phyloP scores from a whole-genome alignment of 164 flowering plant genomes.

The Stephania cephalantha region DNA sequence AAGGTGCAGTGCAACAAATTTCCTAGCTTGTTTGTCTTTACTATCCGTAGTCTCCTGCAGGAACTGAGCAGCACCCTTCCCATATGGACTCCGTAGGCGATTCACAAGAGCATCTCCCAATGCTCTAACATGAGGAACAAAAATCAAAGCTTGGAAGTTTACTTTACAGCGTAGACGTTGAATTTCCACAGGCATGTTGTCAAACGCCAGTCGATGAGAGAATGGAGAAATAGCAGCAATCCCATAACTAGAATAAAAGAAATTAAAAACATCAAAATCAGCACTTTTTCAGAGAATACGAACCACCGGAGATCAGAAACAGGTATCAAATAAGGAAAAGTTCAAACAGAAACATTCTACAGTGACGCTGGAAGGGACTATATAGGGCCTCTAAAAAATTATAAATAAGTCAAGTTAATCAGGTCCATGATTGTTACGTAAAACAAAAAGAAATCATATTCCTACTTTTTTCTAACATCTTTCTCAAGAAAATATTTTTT shows the following conservation, averaged over 20 bases:
- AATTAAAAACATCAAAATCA: background rate
- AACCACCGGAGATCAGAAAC: background rate
- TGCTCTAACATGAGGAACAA: conserved; percentile 76
- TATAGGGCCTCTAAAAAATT: background rate
- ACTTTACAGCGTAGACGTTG: conserved; percentile 92
- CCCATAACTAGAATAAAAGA: conserved; percentile 52
- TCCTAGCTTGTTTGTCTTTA: conserved; percentile 29
- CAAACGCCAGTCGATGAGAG: conserved; percentile 94
- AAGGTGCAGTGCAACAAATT: conserved; percentile 88
- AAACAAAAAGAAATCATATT: no score
- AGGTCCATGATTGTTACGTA: background rate
- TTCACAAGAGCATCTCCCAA: conserved; percentile 80
- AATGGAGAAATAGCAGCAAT: conserved; percentile 96
- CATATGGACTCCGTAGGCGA: conserved; percentile 55
- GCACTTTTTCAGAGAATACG: background rate
- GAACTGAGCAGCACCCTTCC: conserved; percentile 19
- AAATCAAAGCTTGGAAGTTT: conserved; percentile 75
- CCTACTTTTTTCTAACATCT: no score
- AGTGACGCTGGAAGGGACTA: background rate
- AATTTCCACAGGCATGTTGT: conserved; percentile 72
- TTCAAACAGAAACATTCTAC: background rate
- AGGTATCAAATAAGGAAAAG: background rate
- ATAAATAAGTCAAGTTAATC: background rate
- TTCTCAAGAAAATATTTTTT: no score
- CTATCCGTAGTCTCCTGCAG: conserved; percentile 34